A percentile compares a stretch with the other conserved stretches of the same genome.
Conservation (phyloP, 1,284 basidiomycete genomes). For the Irpex lacteus region DNA sequence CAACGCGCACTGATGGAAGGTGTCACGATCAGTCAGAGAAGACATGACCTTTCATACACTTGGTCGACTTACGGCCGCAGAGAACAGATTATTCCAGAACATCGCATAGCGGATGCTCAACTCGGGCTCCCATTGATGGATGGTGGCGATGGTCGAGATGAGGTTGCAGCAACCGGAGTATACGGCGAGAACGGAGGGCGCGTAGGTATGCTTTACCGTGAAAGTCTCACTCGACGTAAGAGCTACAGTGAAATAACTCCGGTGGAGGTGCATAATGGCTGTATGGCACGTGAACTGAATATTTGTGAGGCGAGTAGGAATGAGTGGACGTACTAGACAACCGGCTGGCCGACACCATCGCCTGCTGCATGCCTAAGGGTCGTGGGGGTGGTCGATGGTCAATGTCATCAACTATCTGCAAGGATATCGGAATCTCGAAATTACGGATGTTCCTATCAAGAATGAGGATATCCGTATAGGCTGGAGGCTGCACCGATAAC, state of each 20-base stretch:
- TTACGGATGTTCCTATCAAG: conserved; percentile 29
- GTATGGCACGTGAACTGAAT: conserved; percentile 2
- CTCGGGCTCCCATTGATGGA: conserved; percentile 50
- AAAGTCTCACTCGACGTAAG: conserved; percentile 60
- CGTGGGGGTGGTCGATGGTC: conserved; percentile 21
- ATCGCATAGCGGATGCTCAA: conserved; percentile 54
- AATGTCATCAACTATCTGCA: conserved; percentile 22
- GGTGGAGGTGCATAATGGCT: conserved; percentile 70
- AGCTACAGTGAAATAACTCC: conserved; percentile 68
- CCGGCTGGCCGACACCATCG: conserved; percentile 40
- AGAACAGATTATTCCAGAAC: conserved; percentile 67
- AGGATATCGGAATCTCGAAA: conserved; percentile 23
- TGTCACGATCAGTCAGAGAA: background rate
- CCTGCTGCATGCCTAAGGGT: conserved; percentile 25
- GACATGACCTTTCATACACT: conserved; percentile 7
- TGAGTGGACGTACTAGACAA: conserved; percentile 47
- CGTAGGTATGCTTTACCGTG: conserved; percentile 53
- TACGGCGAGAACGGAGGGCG: conserved; percentile 63
- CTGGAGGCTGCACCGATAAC: conserved; percentile 20
- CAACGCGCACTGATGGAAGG: conserved; percentile 50
- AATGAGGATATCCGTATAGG: conserved; percentile 26
- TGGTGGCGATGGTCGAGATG: conserved; percentile 51
- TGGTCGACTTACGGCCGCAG: conserved; percentile 47
- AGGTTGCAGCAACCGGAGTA: conserved; percentile 58
- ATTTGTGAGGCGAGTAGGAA: conserved; percentile 4